phyloP scores from a whole-genome alignment of 2,329 filamentous ascomycete genomes.

The Claviceps sp. region DNA sequence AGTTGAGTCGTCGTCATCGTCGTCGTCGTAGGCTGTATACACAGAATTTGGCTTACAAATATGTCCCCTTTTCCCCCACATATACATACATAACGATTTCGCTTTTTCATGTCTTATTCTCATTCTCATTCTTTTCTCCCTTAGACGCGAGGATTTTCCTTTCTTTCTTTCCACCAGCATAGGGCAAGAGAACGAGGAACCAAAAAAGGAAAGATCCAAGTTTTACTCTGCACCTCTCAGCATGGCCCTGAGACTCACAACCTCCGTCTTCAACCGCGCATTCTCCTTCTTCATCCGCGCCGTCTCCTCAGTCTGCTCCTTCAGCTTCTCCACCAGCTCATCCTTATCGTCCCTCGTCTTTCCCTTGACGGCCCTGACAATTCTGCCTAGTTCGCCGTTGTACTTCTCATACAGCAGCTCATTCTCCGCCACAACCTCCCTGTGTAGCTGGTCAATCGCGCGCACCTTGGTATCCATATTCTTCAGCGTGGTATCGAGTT shows the following conservation, averaged over 20 bases:
- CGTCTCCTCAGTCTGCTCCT: constrained; percentile 64
- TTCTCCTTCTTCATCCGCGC: constrained; percentile 75
- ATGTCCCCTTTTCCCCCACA: neutral
- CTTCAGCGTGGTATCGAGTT: constrained; percentile 58
- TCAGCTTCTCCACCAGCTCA: constrained; percentile 58
- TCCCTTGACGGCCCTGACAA: constrained; percentile 60
- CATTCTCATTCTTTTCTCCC: too few species aligned
- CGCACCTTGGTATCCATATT: constrained; percentile 67
- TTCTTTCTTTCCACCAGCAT: too few species aligned
- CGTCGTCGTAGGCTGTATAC: neutral
- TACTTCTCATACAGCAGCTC: constrained; percentile 85
- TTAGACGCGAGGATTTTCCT: too few species aligned
- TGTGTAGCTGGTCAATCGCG: constrained; percentile 77
- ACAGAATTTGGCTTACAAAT: constrained; percentile 1
- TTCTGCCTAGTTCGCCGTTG: constrained; percentile 78
- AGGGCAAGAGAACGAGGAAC: neutral
- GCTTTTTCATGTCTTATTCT: neutral
- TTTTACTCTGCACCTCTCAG: constrained; percentile 31
- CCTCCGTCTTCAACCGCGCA: constrained; percentile 66
- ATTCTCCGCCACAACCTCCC: constrained; percentile 79
- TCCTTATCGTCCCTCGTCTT: constrained; percentile 67
- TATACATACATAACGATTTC: neutral
- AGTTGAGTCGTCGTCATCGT: neutral
- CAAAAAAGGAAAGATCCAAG: neutral
- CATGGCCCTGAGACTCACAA: constrained; percentile 52